These are phyloP conservation scores for Loxodes magnus DNA, from an alignment of 73 alveolate genomes.

Conservation along the genomic window DNA sequence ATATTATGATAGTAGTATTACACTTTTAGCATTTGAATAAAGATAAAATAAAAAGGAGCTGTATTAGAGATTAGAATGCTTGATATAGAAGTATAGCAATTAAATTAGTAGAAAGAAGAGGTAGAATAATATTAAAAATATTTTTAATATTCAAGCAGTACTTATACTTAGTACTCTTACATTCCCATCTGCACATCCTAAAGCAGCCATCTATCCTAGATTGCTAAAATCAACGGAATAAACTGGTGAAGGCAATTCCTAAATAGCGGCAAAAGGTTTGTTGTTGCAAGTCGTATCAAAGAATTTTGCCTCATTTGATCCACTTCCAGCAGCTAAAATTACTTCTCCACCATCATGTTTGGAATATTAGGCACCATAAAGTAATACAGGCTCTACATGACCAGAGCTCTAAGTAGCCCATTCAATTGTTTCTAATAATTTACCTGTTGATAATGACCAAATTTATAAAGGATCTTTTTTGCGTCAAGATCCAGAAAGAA, in stretches of 20 bases:
- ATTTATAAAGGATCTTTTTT: conserved; percentile 44
- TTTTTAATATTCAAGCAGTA: too few relatives aligned
- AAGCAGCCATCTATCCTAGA: conserved; percentile 61
- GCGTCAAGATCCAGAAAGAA: conserved; percentile 54
- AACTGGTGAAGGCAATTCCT: conserved; percentile 54
- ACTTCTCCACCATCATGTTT: conserved; percentile 51
- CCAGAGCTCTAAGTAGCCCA: conserved; percentile 59
- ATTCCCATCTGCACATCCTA: conserved; percentile 85
- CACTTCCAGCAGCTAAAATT: conserved; percentile 79
- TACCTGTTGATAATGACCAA: conserved; percentile 52
- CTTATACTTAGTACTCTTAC: conserved; percentile 55
- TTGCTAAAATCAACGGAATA: conserved; percentile 69
- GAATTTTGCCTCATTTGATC: conserved; percentile 55
- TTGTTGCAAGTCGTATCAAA: conserved; percentile 53
- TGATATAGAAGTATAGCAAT: too few relatives aligned
- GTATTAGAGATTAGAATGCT: too few relatives aligned
- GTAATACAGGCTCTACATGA: conserved; percentile 42
- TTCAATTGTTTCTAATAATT: conserved; percentile 45
- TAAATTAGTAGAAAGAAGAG: too few relatives aligned
- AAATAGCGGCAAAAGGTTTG: conserved; percentile 59
- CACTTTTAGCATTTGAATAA: too few relatives aligned
- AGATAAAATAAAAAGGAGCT: too few relatives aligned
- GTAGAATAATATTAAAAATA: too few relatives aligned
- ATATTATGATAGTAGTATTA: too few relatives aligned
- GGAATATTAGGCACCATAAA: conserved; percentile 61